Base-by-base conservation (phyloP, 2,329 filamentous ascomycete species). In the Aschersonia sp. region DNA sequence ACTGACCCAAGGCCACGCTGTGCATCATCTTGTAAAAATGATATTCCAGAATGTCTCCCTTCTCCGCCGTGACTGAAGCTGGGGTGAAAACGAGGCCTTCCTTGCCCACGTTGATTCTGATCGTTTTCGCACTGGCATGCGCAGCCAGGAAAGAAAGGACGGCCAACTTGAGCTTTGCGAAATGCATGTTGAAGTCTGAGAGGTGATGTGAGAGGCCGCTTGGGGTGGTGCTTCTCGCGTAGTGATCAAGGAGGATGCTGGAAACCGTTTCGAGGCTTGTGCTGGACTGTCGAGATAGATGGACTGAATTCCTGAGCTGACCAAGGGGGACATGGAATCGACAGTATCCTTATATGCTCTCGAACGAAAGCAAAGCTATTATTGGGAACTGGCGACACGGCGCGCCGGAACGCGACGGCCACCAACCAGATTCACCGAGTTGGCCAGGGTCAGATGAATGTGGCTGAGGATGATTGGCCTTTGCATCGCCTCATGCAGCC, bases 21-120 rank as follows among this genome's bases (percentile, higher is more conserved):
- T 75, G 73, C 57, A 67, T 55, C 5, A 22, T 37, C 8, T 70
- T 63, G 50, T 64, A 64, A 63, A 69, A 76, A 52, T 70, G 67
- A 60, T 68, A 76, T 58, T 75, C 72, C 46, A 77, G 56, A 4
- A 68, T 53, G 50, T 73, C 69, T 47, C 71, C 72, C 5, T 63
- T 51, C 5, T 58, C 57, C 8, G 71, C 73, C 42, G 46, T 49
- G 6, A 67, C 69, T 5, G 45, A 45, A 42, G 39, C n/a, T 1
- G 48, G 48, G 5, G 37, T 14, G 58, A 73, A 76, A 30, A 51
- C 58, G 35, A 73, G 53, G 6, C 64, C 65, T 40, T 63, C 60
- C 50, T 68, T 62, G 51, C 68, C 68, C 30, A 72, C 70, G 51
- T 68, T 61, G 47, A 75, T 58, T 14, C 60, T 45, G 52, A 58